Conservation (phyloP, 2,329 filamentous ascomycete genomes). For the Xylariaceae sp. region DNA sequence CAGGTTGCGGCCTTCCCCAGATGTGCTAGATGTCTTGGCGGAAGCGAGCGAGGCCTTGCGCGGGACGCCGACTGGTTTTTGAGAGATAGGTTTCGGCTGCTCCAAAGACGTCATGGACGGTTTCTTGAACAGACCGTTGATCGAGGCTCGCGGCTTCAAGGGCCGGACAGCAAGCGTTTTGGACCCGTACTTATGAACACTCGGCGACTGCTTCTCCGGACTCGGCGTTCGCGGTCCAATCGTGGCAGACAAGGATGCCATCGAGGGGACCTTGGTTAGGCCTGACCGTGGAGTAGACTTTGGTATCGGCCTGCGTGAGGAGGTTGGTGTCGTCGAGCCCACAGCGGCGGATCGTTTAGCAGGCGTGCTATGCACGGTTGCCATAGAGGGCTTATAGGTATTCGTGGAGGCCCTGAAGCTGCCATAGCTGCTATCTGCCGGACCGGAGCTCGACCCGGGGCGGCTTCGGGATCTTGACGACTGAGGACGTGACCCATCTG, state of each 20-base stretch:
- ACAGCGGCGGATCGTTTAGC: conserved; percentile 25
- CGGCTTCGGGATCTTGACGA: conserved; percentile 44
- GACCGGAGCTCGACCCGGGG: conserved; percentile 47
- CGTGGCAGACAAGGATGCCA: conserved; percentile 24
- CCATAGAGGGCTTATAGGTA: conserved; percentile 35
- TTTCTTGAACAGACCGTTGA: conserved; percentile 48
- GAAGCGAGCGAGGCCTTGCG: conserved; percentile 33
- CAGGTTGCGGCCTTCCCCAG: conserved; percentile 26
- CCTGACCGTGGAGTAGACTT: conserved; percentile 17
- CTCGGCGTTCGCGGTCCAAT: conserved; percentile 27
- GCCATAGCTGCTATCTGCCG: conserved; percentile 30
- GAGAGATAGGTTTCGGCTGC: conserved; percentile 14
- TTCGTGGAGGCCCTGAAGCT: conserved; percentile 37
- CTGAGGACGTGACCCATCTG: conserved; percentile 47
- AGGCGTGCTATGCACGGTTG: conserved; percentile 38
- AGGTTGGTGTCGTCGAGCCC: conserved; percentile 27
- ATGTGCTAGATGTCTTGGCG: conserved; percentile 30
- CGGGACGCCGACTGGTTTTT: conserved; percentile 23
- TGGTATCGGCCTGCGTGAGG: conserved; percentile 20
- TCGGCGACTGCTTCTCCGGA: conserved; percentile 27
- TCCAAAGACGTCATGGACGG: conserved; percentile 39
- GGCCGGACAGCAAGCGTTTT: conserved; percentile 40
- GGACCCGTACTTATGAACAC: conserved; percentile 32
- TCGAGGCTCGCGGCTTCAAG: conserved; percentile 43
- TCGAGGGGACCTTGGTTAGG: conserved; percentile 26